Evolutionary conservation across 176 grass and related monocot species (phyloP).

Genomic region (Dendrocalamus sinicus): DNA sequence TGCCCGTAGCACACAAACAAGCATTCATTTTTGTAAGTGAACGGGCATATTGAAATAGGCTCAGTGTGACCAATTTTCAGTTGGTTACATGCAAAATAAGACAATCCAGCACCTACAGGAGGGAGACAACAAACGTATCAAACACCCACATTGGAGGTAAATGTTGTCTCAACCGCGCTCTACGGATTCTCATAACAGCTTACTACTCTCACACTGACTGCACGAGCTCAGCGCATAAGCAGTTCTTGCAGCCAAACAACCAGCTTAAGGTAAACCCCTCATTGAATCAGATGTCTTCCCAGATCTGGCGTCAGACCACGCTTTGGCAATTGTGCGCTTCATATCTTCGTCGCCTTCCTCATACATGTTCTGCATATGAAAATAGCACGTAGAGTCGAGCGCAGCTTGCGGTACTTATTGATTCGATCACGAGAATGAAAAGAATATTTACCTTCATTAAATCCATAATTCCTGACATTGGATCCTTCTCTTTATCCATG

Average conservation of each 20-base stretch:
- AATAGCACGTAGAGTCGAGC: not conserved
- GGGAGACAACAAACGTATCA: not conserved
- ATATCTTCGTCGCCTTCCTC: slow-evolving; percentile 81
- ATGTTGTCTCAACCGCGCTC: not conserved
- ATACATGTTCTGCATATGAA: slow-evolving; percentile 68
- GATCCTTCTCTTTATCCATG: slow-evolving; percentile 74
- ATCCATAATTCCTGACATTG: slow-evolving; percentile 95
- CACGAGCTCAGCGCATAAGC: not conserved
- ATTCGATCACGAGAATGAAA: not conserved
- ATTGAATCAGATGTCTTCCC: slow-evolving; percentile 67
- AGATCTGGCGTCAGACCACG: slow-evolving; percentile 74
- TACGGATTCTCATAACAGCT: not conserved
- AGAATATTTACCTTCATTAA: slow-evolving; percentile 75
- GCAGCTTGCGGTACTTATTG: not conserved
- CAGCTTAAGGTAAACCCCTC: slow-evolving; percentile 55
- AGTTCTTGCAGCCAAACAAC: not conserved
- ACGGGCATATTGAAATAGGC: not conserved
- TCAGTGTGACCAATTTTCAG: not conserved
- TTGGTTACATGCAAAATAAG: not conserved
- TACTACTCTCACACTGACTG: not conserved
- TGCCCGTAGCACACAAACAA: not conserved
- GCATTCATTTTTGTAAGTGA: not conserved
- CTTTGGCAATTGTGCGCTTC: slow-evolving; percentile 86
- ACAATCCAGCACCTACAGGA: not conserved
- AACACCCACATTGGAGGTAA: not conserved